Evolutionary conservation across 441 rosid species (phyloP).

Genomic region (Pelargonium cotyledonis): DNA sequence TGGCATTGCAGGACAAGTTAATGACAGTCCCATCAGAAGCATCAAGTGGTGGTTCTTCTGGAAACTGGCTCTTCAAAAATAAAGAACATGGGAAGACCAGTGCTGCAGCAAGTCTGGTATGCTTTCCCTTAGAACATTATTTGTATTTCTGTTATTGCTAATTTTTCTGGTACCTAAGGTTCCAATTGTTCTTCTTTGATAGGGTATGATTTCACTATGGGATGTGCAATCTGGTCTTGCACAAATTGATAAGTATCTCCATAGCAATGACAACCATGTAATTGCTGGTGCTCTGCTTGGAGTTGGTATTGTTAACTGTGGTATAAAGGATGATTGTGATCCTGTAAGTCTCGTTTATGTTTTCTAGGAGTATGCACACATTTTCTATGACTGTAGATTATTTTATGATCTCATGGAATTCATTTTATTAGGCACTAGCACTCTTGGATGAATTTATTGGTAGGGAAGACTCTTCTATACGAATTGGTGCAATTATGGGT

Average conservation of each 20-base stretch:
- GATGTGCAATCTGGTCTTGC: slow-evolving; percentile 90
- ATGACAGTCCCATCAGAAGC: slow-evolving; percentile 80
- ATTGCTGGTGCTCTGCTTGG: slow-evolving; percentile 91
- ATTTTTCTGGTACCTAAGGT: slow-evolving; percentile 16
- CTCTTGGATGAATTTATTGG: slow-evolving; percentile 59
- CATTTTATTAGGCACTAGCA: slow-evolving; percentile 67
- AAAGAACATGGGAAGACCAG: slow-evolving; percentile 94
- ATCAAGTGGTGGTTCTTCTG: slow-evolving; percentile 58
- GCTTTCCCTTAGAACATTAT: slow-evolving; percentile 12
- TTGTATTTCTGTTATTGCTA: slow-evolving; percentile 6
- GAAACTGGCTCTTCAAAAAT: slow-evolving; percentile 90
- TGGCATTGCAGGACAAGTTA: slow-evolving; percentile 65
- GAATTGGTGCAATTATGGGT: slow-evolving; percentile 97
- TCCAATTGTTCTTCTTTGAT: slow-evolving; percentile 20
- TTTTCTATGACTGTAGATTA: background rate
- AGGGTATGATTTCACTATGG: slow-evolving; percentile 98
- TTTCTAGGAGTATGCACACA: background rate
- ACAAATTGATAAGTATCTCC: slow-evolving; percentile 86
- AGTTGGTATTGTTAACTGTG: slow-evolving; percentile 86
- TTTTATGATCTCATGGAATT: slow-evolving; percentile 19
- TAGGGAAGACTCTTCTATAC: slow-evolving; percentile 69
- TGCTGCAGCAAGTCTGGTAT: slow-evolving; percentile 96
- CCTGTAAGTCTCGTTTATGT: slow-evolving; percentile 51
- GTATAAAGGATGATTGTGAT: slow-evolving; percentile 79
- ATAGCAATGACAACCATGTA: slow-evolving; percentile 69